Evolutionary conservation across 1,139 yeast species (phyloP).

Genomic region (Yamadazyma friedrichii): DNA sequence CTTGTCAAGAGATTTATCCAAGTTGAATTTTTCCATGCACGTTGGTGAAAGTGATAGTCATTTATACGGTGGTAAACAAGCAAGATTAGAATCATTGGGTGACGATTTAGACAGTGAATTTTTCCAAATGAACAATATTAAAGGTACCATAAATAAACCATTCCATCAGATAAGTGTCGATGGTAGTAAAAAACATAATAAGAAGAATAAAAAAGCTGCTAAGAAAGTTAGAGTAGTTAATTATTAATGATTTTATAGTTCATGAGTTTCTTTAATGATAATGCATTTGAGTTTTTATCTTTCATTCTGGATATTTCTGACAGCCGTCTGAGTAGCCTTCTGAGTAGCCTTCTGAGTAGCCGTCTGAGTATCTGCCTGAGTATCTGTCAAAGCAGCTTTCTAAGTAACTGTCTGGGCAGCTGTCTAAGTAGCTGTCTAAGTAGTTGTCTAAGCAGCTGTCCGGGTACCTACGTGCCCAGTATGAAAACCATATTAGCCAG

Average conservation of each 20-base stretch:
- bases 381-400: no score
- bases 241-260: constrained; percentile 10
- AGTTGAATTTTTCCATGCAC: constrained; percentile 78
- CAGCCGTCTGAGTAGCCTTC: no score
- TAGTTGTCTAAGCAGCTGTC: no score
- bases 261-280: no score
- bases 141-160: constrained; percentile 66
- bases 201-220: constrained; percentile 70
- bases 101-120: constrained; percentile 83
- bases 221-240: constrained; percentile 45
- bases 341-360: no score
- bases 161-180: constrained; percentile 56
- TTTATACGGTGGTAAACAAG: constrained; percentile 77
- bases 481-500: no score
- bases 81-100: constrained; percentile 73
- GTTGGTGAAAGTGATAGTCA: constrained; percentile 34
- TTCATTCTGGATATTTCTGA: no score
- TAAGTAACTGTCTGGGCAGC: no score
- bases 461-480: no score
- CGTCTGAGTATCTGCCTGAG: no score
- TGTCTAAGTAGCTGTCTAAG: no score
- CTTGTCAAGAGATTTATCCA: constrained; percentile 65
- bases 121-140: constrained; percentile 63
- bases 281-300: no score
- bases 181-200: constrained; percentile 68